Percentiles rank a stretch among this genome's conserved stretches.
Conservation (phyloP, 2,329 filamentous ascomycete genomes). For the Nothopassalora personata region DNA sequence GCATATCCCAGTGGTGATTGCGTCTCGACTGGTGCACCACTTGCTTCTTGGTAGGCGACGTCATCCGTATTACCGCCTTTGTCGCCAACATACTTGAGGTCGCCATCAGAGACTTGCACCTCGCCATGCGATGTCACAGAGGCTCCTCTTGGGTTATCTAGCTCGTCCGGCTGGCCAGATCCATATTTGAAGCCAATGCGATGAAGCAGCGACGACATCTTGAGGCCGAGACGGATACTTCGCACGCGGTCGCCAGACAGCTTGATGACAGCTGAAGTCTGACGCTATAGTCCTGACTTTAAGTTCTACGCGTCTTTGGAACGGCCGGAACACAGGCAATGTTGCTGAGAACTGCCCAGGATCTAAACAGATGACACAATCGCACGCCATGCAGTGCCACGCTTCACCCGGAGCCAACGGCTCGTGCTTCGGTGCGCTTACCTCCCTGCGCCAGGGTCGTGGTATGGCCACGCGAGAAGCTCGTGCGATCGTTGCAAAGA, state of each 20-base stretch:
- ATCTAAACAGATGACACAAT: conserved; percentile 10
- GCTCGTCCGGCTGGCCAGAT: not conserved
- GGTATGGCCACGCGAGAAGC: not conserved
- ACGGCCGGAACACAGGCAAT: not conserved
- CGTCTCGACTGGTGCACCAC: conserved; percentile 57
- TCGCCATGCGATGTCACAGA: conserved; percentile 13
- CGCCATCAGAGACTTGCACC: conserved; percentile 32
- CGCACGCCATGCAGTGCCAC: conserved; percentile 11
- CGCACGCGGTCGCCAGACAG: not conserved
- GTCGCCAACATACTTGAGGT: conserved; percentile 40
- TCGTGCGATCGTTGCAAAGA: not conserved
- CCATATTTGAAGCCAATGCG: not conserved
- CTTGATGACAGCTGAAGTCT: not conserved
- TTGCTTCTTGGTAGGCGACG: conserved; percentile 55
- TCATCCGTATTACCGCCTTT: conserved; percentile 47
- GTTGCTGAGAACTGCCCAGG: not conserved
- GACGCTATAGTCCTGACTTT: not conserved
- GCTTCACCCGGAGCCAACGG: not conserved
- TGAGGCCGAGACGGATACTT: not conserved
- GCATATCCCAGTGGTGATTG: conserved; percentile 56
- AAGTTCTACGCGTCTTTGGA: not conserved
- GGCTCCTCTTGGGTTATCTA: not conserved
- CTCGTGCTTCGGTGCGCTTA: not conserved
- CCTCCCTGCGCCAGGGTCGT: not conserved
- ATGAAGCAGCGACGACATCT: not conserved